Percentiles rank a stretch among this genome's conserved stretches.
Evolutionary conservation across 495 filamentous ascomycete species (phyloP).

Genomic region (Entonaema liquescens): DNA sequence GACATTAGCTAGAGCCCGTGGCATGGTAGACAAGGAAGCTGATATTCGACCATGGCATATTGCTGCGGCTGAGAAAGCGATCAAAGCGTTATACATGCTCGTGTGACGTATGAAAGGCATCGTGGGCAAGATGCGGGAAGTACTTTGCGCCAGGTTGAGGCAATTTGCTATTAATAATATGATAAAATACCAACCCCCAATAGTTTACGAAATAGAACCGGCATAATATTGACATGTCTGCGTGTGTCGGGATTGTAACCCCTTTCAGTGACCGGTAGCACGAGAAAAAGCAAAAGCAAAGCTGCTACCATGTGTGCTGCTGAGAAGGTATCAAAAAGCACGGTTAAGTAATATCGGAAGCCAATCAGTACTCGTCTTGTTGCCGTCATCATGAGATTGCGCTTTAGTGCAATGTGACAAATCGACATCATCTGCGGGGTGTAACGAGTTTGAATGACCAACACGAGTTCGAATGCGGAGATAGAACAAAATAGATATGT

Average conservation of each 20-base stretch:
- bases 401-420: background rate
- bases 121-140: background rate
- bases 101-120: slow-evolving; percentile 53
- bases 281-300: background rate
- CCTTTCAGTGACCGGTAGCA: background rate
- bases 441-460: background rate
- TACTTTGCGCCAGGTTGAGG: background rate
- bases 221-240: background rate
- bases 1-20: slow-evolving; percentile 74
- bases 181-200: background rate
- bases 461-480: background rate
- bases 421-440: background rate
- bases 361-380: background rate
- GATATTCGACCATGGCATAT: slow-evolving; percentile 87
- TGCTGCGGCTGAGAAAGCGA: slow-evolving; percentile 75
- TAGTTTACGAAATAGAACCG: background rate
- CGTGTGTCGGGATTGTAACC: background rate
- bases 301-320: background rate
- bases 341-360: background rate
- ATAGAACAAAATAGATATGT: background rate
- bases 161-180: slow-evolving; percentile 1
- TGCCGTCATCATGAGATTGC: background rate
- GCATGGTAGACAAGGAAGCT: slow-evolving; percentile 66
- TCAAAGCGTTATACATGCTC: slow-evolving; percentile 63
- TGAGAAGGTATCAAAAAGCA: background rate